A percentile compares a stretch with the other conserved stretches of the same genome.
Conservation (phyloP, 805 yeast species). For the Metschnikowia corniflorae region DNA sequence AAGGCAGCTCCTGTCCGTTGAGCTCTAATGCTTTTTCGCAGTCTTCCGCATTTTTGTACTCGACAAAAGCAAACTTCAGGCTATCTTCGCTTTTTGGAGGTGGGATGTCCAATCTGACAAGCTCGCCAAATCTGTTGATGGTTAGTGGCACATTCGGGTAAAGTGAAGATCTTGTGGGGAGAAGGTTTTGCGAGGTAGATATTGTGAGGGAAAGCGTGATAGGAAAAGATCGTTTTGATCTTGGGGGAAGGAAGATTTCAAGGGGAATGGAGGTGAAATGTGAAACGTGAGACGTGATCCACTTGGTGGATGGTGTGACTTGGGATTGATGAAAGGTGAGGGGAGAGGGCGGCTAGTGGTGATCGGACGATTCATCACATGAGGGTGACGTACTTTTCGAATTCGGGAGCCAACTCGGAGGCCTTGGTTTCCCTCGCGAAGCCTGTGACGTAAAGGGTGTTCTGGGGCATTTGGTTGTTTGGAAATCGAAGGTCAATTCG, state of each 20-base stretch:
- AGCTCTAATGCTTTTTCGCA: conserved; percentile 52
- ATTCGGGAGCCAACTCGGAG: conserved; percentile 54
- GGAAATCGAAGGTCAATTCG: not conserved
- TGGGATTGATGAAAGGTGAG: too few species aligned
- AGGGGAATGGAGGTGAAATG: too few species aligned
- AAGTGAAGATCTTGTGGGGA: too few species aligned
- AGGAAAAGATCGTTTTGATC: too few species aligned
- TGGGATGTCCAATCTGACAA: conserved; percentile 58
- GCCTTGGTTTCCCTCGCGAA: conserved; percentile 53
- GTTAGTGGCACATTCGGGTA: conserved; percentile 11
- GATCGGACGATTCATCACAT: too few species aligned
- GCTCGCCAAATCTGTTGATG: conserved; percentile 46
- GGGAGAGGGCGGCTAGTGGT: too few species aligned
- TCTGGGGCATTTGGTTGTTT: conserved; percentile 34
- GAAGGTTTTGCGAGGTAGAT: conserved; percentile 4
- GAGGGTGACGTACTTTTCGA: conserved; percentile 54
- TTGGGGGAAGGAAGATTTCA: not conserved
- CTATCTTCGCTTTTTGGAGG: conserved; percentile 61
- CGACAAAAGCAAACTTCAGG: conserved; percentile 62
- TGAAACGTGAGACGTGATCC: too few species aligned
- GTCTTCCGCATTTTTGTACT: conserved; percentile 48
- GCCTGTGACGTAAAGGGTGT: conserved; percentile 56
- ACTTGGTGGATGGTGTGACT: too few species aligned
- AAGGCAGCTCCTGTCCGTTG: conserved; percentile 43
- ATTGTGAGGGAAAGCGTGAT: conserved; percentile 2